These are phyloP conservation scores for Kwoniella dejecticola DNA, from an alignment of 768 basidiomycete genomes.

Conservation along the genomic window DNA sequence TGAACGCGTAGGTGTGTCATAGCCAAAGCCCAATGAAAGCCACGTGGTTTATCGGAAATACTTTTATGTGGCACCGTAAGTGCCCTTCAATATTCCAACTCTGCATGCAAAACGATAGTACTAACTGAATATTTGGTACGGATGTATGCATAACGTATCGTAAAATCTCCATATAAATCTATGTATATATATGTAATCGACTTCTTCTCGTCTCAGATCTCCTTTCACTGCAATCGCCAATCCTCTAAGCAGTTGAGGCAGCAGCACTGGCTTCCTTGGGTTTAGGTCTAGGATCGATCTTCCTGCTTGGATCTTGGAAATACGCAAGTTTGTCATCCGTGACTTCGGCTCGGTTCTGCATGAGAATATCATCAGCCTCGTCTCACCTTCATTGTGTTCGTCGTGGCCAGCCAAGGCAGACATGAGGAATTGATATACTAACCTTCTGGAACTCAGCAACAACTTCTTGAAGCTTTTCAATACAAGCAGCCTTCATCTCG, in stretches of 20 bases:
- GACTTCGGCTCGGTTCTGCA: slow-evolving; percentile 73
- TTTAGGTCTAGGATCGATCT: slow-evolving; percentile 62
- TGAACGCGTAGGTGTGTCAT: slow-evolving; percentile 13
- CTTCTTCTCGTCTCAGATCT: too few species aligned
- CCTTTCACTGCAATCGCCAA: not conserved
- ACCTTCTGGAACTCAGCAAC: slow-evolving; percentile 85
- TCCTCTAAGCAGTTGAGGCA: not conserved
- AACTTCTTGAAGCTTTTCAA: slow-evolving; percentile 76
- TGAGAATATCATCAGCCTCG: not conserved
- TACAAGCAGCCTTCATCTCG: slow-evolving; percentile 86
- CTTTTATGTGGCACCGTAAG: slow-evolving; percentile 6
- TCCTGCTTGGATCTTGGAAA: slow-evolving; percentile 80
- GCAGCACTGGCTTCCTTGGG: slow-evolving; percentile 12
- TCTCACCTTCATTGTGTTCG: not conserved
- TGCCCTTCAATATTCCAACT: too few species aligned
- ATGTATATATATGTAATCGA: slow-evolving; percentile 4
- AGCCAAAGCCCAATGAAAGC: not conserved
- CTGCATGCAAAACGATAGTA: too few species aligned
- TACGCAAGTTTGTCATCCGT: slow-evolving; percentile 72
- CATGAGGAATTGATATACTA: too few species aligned
- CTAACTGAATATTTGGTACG: not conserved
- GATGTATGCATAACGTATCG: not conserved
- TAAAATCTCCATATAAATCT: not conserved
- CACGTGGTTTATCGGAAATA: slow-evolving; percentile 14
- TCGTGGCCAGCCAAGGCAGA: too few species aligned